Base-by-base conservation (phyloP, 129 eudicot species). In the sunflower (Helianthus annuus) region DNA sequence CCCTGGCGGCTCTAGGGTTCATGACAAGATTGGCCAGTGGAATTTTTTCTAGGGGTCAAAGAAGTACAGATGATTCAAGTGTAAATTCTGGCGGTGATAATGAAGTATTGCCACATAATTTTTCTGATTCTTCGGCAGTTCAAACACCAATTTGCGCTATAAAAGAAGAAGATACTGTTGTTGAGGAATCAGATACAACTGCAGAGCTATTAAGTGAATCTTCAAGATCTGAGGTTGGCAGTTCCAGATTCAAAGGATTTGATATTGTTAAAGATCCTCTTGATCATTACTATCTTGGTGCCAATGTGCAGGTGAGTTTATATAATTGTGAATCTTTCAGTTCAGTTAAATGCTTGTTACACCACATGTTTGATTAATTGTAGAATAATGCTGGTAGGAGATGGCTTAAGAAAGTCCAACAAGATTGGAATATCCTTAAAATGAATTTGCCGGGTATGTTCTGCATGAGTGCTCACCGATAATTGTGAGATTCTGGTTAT, bases 371-470 rank as follows among this genome's bases (percentile, higher is more conserved):
- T 44, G 49, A 36, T 38, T 63, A 63, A 38, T 53, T 81, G 79
- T 88, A 95, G 96, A 79, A 69, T 67, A 84, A 64, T 39, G 78
- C 88, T 67, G 91, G 88, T 73, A 86, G 97, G 79, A 95, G 82
- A 78, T 95, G 97, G 99, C 96, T 95, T 52, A 90, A 85, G 79
- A 95, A 95, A 80, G 91, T 95, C 74, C 97, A 95, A 79, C 89
- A 82, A 82, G 99, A 95, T 72, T 95, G 99, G 99, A 84, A 91
- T 70, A 91, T 85, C 68, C 97, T 95, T 19, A 96, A 88, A 70
- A 95, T 84, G 71, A 95, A 95, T 76, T 81, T 95, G 60, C 99
- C 99, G 2, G 96, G 99, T 90, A 80, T 69, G 68, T 36, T 65
- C 17, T 55, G 63, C 27, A 32, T 54, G 63, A n/a, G 24, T 48